These are phyloP conservation scores for Stipa capillata DNA, from an alignment of 176 grass and related monocot species.

Conservation along the genomic window DNA sequence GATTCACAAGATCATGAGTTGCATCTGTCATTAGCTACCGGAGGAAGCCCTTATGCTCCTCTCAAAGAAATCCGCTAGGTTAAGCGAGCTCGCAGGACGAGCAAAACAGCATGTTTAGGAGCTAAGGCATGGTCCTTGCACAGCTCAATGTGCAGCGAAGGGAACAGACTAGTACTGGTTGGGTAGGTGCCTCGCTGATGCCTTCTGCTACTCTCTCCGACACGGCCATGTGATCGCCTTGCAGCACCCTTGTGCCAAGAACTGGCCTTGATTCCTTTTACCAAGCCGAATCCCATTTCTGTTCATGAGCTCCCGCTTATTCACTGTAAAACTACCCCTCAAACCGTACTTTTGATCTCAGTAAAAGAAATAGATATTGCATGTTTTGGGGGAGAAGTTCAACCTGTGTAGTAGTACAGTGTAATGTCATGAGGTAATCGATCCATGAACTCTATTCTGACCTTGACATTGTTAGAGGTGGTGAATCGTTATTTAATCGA, in stretches of 20 bases:
- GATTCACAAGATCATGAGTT: constrained; percentile 5
- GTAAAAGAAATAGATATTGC: background rate
- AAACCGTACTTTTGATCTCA: background rate
- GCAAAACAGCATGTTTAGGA: constrained; percentile 6
- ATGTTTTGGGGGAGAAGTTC: background rate
- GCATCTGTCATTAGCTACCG: background rate
- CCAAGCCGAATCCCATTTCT: background rate
- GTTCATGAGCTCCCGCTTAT: background rate
- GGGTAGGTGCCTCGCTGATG: constrained; percentile 29
- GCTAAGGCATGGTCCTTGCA: background rate
- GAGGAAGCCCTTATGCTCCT: background rate
- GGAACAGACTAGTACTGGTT: constrained; percentile 48
- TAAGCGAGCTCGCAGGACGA: background rate
- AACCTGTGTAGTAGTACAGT: background rate
- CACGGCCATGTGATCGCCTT: constrained; percentile 44
- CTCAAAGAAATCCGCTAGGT: background rate
- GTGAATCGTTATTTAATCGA: too few relatives aligned
- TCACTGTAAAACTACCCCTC: background rate
- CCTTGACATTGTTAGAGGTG: background rate
- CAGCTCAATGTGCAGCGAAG: constrained; percentile 10
- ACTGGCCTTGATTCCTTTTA: constrained; percentile 33
- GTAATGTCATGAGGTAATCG: background rate
- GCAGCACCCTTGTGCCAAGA: constrained; percentile 26
- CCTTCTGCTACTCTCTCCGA: constrained; percentile 32
- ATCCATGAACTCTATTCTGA: background rate